Evolutionary conservation across 2,329 filamentous ascomycete species (phyloP).

Genomic region (Thielaviopsis populi): DNA sequence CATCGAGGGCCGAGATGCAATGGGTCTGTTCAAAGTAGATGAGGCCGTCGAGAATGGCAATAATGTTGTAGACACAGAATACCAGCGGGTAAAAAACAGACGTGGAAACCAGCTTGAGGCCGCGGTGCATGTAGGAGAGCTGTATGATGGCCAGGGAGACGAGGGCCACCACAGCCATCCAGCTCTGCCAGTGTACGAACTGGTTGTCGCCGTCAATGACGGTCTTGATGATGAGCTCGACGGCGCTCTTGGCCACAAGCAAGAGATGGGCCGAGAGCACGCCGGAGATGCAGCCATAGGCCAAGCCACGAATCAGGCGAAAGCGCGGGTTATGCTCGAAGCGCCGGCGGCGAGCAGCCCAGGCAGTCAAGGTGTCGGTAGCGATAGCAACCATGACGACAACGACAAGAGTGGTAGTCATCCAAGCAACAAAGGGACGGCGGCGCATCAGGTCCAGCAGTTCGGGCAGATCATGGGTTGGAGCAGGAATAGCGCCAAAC

Average conservation of each 20-base stretch:
- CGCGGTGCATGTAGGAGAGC: slow-evolving; percentile 87
- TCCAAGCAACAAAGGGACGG: slow-evolving; percentile 73
- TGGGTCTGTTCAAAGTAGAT: slow-evolving; percentile 92
- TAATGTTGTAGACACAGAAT: slow-evolving; percentile 98
- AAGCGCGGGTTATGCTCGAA: slow-evolving; percentile 48
- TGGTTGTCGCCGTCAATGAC: slow-evolving; percentile 77
- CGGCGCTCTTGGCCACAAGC: slow-evolving; percentile 87
- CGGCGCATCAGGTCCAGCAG: slow-evolving; percentile 61
- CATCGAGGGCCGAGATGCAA: slow-evolving; percentile 59
- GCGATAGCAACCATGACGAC: slow-evolving; percentile 52
- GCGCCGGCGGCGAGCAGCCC: slow-evolving; percentile 27
- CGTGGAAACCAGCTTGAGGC: slow-evolving; percentile 86
- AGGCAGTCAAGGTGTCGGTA: slow-evolving; percentile 39
- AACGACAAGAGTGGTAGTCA: slow-evolving; percentile 61
- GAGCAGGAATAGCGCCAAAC: slow-evolving; percentile 87
- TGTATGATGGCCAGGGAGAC: slow-evolving; percentile 72
- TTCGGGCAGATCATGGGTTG: slow-evolving; percentile 74
- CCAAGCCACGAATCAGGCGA: slow-evolving; percentile 64
- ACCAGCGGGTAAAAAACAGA: slow-evolving; percentile 92
- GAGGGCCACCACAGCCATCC: slow-evolving; percentile 73
- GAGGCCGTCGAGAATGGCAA: slow-evolving; percentile 89
- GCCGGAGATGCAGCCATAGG: slow-evolving; percentile 80
- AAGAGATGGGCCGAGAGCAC: slow-evolving; percentile 88
- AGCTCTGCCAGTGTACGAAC: slow-evolving; percentile 90
- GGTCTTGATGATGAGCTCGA: slow-evolving; percentile 80